A percentile compares a stretch with the other conserved stretches of the same genome.
phyloP scores from a whole-genome alignment of 257 asterid genomes.

The Buddleja alternifolia region DNA sequence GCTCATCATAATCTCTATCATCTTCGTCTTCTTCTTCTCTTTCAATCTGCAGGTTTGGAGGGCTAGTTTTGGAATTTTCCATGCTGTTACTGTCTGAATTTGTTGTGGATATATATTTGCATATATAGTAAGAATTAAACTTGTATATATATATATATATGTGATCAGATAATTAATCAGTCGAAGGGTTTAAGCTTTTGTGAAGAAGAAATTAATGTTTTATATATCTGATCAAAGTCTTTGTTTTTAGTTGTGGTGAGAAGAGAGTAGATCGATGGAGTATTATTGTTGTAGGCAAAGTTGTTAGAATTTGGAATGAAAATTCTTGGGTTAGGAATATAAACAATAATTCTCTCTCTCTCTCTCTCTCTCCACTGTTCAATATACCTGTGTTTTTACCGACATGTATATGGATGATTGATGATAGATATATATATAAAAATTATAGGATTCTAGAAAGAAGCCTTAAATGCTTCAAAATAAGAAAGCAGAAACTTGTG shows the following conservation, averaged over 20 bases:
- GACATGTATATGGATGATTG: too few relatives aligned
- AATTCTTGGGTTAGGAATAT: constrained; percentile 39
- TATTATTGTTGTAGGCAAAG: constrained; percentile 40
- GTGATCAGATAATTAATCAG: too few relatives aligned
- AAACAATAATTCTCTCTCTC: constrained; percentile 48
- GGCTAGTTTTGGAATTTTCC: constrained; percentile 38
- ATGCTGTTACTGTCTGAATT: not conserved
- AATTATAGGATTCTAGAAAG: not conserved
- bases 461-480: not conserved
- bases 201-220: too few relatives aligned
- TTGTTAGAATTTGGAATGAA: constrained; percentile 64
- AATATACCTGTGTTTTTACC: too few relatives aligned
- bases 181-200: too few relatives aligned
- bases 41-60: constrained; percentile 28
- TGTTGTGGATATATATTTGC: constrained; percentile 3
- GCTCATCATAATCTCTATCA: not conserved
- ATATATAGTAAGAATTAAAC: not conserved
- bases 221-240: not conserved
- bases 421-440: too few relatives aligned
- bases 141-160: too few relatives aligned
- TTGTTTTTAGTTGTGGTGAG: constrained; percentile 1
- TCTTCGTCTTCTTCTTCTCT: constrained; percentile 23
- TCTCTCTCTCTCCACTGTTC: too few relatives aligned
- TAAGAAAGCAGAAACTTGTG: too few relatives aligned
- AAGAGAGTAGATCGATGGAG: constrained; percentile 34